Percentiles rank a stretch among this genome's conserved stretches.
phyloP scores from a whole-genome alignment of 2,329 filamentous ascomycete species.

The Arthrobotrys iridis region DNA sequence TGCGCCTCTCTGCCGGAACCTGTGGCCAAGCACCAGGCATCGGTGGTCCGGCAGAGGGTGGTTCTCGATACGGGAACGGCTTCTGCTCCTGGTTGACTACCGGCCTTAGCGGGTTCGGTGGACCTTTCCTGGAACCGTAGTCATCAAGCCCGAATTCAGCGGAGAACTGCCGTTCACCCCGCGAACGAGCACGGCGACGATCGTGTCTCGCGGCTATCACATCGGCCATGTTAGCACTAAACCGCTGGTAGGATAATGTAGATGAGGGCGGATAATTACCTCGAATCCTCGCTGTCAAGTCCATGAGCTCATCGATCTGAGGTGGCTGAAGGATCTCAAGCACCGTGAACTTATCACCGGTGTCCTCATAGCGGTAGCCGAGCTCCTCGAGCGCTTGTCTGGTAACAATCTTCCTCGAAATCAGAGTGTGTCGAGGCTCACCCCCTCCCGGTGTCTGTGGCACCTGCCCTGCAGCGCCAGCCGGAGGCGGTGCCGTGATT shows the following conservation, averaged over 20 bases:
- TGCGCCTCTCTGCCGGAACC: constrained; percentile 17
- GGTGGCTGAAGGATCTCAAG: constrained; percentile 41
- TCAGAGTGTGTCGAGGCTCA: constrained; percentile 71
- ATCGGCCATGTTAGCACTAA: background rate
- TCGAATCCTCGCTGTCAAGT: constrained; percentile 50
- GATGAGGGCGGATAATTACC: constrained; percentile 24
- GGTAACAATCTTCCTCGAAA: constrained; percentile 88
- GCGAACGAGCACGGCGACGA: constrained; percentile 45
- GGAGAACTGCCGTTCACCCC: constrained; percentile 30
- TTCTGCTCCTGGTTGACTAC: constrained; percentile 35
- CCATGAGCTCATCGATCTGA: constrained; percentile 44
- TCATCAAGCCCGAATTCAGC: constrained; percentile 37
- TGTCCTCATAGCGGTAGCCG: constrained; percentile 90
- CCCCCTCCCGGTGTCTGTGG: constrained; percentile 26
- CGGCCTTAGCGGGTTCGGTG: constrained; percentile 12
- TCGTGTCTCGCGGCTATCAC: constrained; percentile 48
- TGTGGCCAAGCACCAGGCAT: constrained; percentile 52
- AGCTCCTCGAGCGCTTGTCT: constrained; percentile 83
- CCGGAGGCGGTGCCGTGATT: constrained; percentile 27
- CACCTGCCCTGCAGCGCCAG: background rate
- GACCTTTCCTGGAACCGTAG: constrained; percentile 19
- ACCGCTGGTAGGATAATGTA: background rate
- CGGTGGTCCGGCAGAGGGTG: constrained; percentile 19
- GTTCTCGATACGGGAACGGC: constrained; percentile 25
- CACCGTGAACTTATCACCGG: constrained; percentile 62